phyloP scores from a whole-genome alignment of 2,329 filamentous ascomycete species.

The Penicillium verrucosum region DNA sequence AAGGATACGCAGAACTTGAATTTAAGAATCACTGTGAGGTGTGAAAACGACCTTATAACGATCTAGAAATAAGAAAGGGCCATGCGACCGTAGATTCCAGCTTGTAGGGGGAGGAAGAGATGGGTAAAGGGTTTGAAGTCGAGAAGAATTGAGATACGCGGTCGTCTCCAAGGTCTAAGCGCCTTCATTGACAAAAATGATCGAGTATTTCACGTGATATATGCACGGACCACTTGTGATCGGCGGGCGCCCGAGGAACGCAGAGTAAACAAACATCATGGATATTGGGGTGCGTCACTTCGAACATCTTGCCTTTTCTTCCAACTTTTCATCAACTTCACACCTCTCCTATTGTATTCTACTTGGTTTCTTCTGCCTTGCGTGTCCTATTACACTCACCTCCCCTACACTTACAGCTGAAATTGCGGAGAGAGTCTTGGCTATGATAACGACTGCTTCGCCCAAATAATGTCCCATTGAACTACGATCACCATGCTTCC shows the following conservation, averaged over 20 bases:
- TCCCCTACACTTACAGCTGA: neutral
- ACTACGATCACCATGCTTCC: slow-evolving; percentile 47
- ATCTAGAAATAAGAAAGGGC: neutral
- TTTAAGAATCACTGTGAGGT: neutral
- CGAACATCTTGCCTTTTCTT: slow-evolving; percentile 9
- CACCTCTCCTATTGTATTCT: neutral
- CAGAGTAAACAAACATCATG: slow-evolving; percentile 41
- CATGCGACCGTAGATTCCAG: neutral
- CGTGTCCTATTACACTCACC: neutral
- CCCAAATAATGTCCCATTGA: slow-evolving; percentile 32
- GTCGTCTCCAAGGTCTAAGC: slow-evolving; percentile 12
- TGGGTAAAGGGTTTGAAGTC: neutral
- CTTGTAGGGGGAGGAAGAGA: neutral
- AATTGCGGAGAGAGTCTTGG: slow-evolving; percentile 3
- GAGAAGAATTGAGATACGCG: neutral
- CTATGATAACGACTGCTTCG: slow-evolving; percentile 17
- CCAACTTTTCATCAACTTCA: neutral
- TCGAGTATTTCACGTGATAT: slow-evolving; percentile 29
- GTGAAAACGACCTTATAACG: neutral
- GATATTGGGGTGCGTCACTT: slow-evolving; percentile 14
- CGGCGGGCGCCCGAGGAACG: slow-evolving; percentile 34
- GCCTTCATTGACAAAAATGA: slow-evolving; percentile 19
- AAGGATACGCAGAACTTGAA: neutral
- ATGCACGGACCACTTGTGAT: slow-evolving; percentile 25
- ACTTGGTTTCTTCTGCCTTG: neutral